Conservation (phyloP, 192 early-diverging fungal genomes). For the Linnemannia exigua region DNA sequence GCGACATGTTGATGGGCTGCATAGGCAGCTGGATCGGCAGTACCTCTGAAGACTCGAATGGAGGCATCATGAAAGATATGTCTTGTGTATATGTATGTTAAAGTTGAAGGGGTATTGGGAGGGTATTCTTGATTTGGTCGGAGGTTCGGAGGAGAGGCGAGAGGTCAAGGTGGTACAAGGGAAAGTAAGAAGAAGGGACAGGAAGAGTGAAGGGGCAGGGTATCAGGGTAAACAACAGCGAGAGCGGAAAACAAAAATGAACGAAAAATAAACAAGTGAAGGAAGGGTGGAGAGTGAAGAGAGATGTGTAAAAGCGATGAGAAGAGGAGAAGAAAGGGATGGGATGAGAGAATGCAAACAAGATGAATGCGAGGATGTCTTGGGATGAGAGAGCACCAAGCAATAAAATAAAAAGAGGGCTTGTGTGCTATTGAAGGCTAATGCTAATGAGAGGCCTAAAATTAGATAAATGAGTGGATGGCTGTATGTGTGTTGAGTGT, state of each 20-base stretch:
- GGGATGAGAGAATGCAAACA: no score
- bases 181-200: background rate
- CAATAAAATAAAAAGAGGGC: background rate
- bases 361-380: background rate
- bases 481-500: no score
- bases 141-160: background rate
- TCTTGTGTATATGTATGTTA: background rate
- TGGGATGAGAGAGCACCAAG: background rate
- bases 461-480: background rate
- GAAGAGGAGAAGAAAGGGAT: background rate
- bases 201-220: background rate
- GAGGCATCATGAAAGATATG: constrained; percentile 3
- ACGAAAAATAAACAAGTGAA: background rate
- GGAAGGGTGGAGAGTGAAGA: background rate
- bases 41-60: constrained; percentile 37
- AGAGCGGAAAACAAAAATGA: background rate
- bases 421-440: background rate
- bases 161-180: background rate
- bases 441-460: background rate
- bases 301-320: background rate
- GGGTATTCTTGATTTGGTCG: background rate
- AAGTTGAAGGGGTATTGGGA: background rate
- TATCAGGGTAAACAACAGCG: background rate
- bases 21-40: constrained; percentile 47
- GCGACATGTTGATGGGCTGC: constrained; percentile 35